Conservation (phyloP, 495 filamentous ascomycete species). For the Lepraria neglecta region DNA sequence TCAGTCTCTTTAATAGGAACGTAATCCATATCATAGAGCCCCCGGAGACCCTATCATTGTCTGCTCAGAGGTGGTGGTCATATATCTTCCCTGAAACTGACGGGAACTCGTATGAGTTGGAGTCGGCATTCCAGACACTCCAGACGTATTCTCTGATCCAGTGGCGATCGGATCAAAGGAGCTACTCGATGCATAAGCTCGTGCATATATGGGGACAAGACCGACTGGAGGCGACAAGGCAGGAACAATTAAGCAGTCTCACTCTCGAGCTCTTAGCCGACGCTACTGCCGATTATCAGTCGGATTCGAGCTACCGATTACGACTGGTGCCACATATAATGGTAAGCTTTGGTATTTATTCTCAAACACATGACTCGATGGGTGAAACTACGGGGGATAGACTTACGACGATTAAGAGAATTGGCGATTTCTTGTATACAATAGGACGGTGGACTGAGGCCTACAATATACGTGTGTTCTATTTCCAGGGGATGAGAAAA, state of each 20-base stretch:
- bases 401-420: no score
- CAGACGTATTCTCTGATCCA: slow-evolving; percentile 9
- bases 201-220: slow-evolving; percentile 1
- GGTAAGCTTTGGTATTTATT: slow-evolving; percentile 8
- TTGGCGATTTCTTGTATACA: no score
- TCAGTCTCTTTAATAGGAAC: neutral
- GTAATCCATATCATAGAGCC: neutral
- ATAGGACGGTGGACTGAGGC: no score
- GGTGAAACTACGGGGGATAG: no score
- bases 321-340: slow-evolving; percentile 2
- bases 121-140: slow-evolving; percentile 12
- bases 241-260: neutral
- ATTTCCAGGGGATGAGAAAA: no score
- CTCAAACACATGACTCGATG: no score
- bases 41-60: neutral
- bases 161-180: slow-evolving; percentile 4
- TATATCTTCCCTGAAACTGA: slow-evolving; percentile 4
- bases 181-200: slow-evolving; percentile 13
- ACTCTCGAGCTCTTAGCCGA: neutral
- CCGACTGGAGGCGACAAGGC: neutral
- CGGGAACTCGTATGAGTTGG: neutral
- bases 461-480: no score
- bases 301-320: neutral
- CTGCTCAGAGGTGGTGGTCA: neutral
- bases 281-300: neutral